Percentiles rank a stretch among this genome's conserved stretches.
Conservation (phyloP, 805 yeast genomes). For the Metschnikowia arizonensis region DNA sequence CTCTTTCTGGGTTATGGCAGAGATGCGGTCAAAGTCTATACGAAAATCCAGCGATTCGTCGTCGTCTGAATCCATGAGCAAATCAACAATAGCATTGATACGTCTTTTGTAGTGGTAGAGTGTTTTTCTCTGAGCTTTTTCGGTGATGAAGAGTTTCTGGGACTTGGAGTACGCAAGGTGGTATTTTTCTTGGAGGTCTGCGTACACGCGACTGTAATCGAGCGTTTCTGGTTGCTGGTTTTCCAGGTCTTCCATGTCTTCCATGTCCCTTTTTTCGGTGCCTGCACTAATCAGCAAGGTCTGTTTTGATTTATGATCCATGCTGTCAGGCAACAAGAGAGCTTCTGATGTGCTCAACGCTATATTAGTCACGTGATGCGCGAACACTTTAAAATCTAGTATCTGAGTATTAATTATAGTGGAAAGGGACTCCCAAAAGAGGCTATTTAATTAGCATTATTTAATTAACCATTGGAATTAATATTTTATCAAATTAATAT, state of each 20-base stretch:
- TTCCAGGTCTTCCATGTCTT: not conserved
- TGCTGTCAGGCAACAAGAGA: not conserved
- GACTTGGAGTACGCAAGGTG: conserved; percentile 22
- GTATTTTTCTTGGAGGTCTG: conserved; percentile 26
- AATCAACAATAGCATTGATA: conserved; percentile 34
- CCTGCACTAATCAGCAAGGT: not conserved
- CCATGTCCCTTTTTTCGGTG: not conserved
- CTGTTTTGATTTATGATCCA: not conserved
- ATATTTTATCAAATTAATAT: too few relatives aligned
- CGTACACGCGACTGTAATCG: conserved; percentile 27
- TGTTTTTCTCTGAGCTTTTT: conserved; percentile 33
- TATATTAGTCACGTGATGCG: not conserved
- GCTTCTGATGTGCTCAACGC: not conserved
- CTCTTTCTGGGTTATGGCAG: conserved; percentile 20
- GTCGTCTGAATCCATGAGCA: conserved; percentile 21
- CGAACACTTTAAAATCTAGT: not conserved
- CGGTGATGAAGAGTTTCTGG: conserved; percentile 27
- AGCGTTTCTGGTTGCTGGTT: conserved; percentile 3
- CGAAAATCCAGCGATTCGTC: not conserved
- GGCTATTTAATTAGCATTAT: too few relatives aligned
- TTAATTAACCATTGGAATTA: too few relatives aligned
- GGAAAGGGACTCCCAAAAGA: too few relatives aligned
- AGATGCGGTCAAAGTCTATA: conserved; percentile 19
- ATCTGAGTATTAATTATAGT: too few relatives aligned
- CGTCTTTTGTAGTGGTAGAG: conserved; percentile 32